phyloP scores from a whole-genome alignment of 2,329 filamentous ascomycete species.

The Chaetomium globosum region DNA sequence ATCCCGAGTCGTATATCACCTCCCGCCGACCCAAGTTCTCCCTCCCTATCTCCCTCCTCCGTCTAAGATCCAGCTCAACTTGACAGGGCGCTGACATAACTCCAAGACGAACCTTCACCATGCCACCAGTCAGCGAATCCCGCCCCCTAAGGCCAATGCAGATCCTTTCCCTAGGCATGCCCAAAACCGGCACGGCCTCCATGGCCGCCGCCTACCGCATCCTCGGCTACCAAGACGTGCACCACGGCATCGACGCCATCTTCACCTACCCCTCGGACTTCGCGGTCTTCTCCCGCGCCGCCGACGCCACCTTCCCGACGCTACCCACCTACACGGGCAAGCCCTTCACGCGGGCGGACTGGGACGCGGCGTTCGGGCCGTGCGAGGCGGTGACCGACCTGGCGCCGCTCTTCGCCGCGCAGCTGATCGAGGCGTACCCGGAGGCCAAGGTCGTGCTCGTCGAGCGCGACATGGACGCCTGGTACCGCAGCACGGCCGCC shows the following conservation, averaged over 20 bases:
- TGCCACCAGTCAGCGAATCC: neutral
- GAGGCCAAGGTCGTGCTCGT: conserved; percentile 36
- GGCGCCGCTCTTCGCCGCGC: conserved; percentile 44
- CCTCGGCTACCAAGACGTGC: conserved; percentile 33
- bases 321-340: neutral
- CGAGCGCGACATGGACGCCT: conserved; percentile 45
- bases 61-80: neutral
- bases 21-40: neutral
- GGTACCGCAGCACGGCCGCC: conserved; percentile 42
- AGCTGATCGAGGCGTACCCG: conserved; percentile 46
- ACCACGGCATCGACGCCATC: conserved; percentile 36
- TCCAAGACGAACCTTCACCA: neutral
- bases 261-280: conserved; percentile 28
- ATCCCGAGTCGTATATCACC: neutral
- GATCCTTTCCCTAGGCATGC: conserved; percentile 33
- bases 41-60: neutral
- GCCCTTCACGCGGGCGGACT: conserved; percentile 25
- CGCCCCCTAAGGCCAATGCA: conserved; percentile 27
- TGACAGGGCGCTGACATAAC: neutral
- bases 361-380: conserved; percentile 34
- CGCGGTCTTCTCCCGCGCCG: conserved; percentile 26
- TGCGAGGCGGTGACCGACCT: conserved; percentile 35
- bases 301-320: conserved; percentile 20
- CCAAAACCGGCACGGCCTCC: conserved; percentile 35
- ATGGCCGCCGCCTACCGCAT: conserved; percentile 30